These are phyloP conservation scores for Fragilaria radians DNA, from an alignment of 108 stramenopile genomes.

Conservation along the genomic window DNA sequence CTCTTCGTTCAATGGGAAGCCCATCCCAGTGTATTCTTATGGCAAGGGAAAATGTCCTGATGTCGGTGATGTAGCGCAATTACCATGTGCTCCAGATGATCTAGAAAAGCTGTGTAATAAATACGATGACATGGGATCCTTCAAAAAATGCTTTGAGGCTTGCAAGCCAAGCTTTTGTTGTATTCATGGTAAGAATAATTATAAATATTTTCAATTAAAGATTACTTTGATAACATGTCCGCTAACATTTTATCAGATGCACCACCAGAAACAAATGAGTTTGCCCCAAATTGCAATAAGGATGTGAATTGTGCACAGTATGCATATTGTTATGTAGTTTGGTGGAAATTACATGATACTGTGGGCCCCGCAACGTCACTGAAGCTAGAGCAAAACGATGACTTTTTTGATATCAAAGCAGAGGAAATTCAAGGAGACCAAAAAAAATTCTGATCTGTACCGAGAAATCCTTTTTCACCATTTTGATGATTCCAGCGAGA, in stretches of 20 bases:
- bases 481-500: conserved; percentile 2
- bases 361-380: conserved; percentile 45
- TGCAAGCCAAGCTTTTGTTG: conserved; percentile 56
- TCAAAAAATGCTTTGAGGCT: conserved; percentile 39
- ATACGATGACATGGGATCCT: conserved; percentile 24
- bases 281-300: conserved; percentile 28
- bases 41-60: conserved; percentile 22
- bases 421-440: background rate
- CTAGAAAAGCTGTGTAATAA: conserved; percentile 36
- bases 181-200: conserved; percentile 27
- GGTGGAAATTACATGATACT: conserved; percentile 51
- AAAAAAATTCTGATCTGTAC: background rate
- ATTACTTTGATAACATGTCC: too few relatives aligned
- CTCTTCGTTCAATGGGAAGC: background rate
- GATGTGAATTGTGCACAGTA: conserved; percentile 41
- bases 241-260: too few relatives aligned
- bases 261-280: background rate
- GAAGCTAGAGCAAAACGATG: conserved; percentile 30
- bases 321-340: conserved; percentile 49
- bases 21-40: conserved; percentile 23
- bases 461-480: conserved; percentile 4
- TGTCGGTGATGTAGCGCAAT: conserved; percentile 1
- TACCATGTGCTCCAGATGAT: conserved; percentile 11
- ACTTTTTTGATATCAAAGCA: conserved; percentile 1
- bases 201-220: background rate